phyloP scores from a whole-genome alignment of 2,329 filamentous ascomycete genomes.

The Diplocarpon rosae region DNA sequence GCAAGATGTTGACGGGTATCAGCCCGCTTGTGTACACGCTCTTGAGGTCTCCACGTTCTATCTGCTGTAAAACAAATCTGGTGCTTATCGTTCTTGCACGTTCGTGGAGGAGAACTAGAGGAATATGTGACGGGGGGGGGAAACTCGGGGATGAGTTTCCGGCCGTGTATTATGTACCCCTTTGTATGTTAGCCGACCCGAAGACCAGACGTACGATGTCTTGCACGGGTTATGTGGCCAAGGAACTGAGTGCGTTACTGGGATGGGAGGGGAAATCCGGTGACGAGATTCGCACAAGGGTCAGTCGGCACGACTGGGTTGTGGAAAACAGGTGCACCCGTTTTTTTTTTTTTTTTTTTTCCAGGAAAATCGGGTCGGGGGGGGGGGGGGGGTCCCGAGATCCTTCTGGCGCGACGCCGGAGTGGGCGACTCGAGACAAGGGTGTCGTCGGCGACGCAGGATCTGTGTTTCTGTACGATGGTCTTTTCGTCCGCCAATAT shows the following conservation, averaged over 20 bases:
- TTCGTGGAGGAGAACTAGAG: slow-evolving; percentile 44
- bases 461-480: too few species aligned
- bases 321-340: slow-evolving; percentile 44
- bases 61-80: too few species aligned
- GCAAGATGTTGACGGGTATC: too few species aligned
- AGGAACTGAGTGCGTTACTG: too few species aligned
- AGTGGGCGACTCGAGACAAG: not conserved
- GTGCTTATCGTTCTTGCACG: too few species aligned
- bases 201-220: slow-evolving; percentile 31
- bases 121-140: slow-evolving; percentile 35
- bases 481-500: too few species aligned
- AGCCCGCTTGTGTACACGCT: too few species aligned
- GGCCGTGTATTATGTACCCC: slow-evolving; percentile 45
- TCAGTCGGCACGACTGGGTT: slow-evolving; percentile 46
- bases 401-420: not conserved
- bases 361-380: too few species aligned
- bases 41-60: too few species aligned
- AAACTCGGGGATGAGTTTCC: slow-evolving; percentile 44
- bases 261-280: too few species aligned
- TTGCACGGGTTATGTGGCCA: slow-evolving; percentile 46
- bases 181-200: slow-evolving; percentile 42
- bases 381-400: not conserved
- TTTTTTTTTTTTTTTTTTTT: too few species aligned
- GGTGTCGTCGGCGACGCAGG: not conserved
- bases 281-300: slow-evolving; percentile 33